These are phyloP conservation scores for Triticum turgidum DNA, from an alignment of 176 grass and related monocot species.

Conservation along the genomic window DNA sequence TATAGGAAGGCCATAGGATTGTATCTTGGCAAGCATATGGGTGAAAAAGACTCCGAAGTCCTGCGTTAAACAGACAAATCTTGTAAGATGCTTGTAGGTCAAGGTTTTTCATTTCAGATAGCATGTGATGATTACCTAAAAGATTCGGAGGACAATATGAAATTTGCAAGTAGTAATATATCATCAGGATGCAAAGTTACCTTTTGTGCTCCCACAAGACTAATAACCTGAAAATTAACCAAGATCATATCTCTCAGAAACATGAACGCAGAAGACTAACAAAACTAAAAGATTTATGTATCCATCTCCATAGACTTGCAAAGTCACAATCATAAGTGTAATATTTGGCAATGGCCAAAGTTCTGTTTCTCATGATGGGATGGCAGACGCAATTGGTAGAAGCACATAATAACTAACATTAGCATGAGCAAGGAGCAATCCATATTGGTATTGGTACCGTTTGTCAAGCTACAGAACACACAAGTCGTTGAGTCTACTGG, in stretches of 20 bases:
- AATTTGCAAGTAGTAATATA: constrained; percentile 92
- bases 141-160: constrained; percentile 88
- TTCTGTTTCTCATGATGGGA: neutral
- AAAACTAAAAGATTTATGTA: neutral
- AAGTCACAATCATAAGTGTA: neutral
- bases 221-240: constrained; percentile 69
- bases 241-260: constrained; percentile 7
- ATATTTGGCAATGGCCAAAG: constrained; percentile 3
- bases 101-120: constrained; percentile 15
- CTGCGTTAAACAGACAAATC: constrained; percentile 40
- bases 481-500: neutral
- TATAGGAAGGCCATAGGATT: constrained; percentile 96
- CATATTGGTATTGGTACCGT: neutral
- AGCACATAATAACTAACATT: constrained; percentile 16
- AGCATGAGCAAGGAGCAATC: neutral
- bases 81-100: constrained; percentile 29
- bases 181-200: constrained; percentile 93
- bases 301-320: neutral
- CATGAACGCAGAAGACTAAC: neutral
- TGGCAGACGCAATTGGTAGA: neutral
- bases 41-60: constrained; percentile 94
- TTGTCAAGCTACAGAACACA: neutral
- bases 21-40: constrained; percentile 99
- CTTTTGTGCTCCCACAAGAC: constrained; percentile 97
- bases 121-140: constrained; percentile 67